phyloP scores from a whole-genome alignment of 73 alveolate genomes.

The Paramecium pentaurelia region DNA sequence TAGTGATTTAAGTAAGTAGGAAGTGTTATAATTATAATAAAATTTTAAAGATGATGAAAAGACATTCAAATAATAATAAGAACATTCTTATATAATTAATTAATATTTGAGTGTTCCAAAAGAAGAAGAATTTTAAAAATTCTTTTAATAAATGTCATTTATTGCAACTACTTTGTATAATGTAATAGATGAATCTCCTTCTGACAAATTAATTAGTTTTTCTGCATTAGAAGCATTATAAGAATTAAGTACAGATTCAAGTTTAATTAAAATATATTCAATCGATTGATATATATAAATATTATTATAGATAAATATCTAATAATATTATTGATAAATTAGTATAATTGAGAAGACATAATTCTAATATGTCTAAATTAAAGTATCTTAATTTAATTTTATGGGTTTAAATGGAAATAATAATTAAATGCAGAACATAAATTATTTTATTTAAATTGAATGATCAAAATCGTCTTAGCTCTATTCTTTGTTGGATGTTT shows the following conservation, averaged over 20 bases:
- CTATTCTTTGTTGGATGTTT: background rate
- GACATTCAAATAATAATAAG: background rate
- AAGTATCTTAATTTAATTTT: background rate
- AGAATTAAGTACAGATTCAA: background rate
- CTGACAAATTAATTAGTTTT: background rate
- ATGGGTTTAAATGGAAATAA: background rate
- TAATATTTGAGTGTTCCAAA: slow-evolving; percentile 5
- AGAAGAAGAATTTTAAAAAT: background rate
- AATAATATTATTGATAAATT: no score
- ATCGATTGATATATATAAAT: background rate
- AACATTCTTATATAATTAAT: background rate
- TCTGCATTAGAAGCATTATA: background rate
- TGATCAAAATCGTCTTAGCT: background rate
- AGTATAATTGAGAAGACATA: background rate
- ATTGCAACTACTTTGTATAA: background rate
- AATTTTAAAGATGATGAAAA: slow-evolving; percentile 19
- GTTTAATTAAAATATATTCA: background rate
- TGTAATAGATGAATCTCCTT: background rate
- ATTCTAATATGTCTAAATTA: background rate
- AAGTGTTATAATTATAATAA: background rate
- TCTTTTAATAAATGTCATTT: background rate
- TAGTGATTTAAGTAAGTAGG: background rate
- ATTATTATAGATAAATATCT: background rate
- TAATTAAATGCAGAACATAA: background rate
- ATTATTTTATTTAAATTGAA: background rate